phyloP scores from a whole-genome alignment of 768 basidiomycete genomes.

The Leccinum incarnatum region DNA sequence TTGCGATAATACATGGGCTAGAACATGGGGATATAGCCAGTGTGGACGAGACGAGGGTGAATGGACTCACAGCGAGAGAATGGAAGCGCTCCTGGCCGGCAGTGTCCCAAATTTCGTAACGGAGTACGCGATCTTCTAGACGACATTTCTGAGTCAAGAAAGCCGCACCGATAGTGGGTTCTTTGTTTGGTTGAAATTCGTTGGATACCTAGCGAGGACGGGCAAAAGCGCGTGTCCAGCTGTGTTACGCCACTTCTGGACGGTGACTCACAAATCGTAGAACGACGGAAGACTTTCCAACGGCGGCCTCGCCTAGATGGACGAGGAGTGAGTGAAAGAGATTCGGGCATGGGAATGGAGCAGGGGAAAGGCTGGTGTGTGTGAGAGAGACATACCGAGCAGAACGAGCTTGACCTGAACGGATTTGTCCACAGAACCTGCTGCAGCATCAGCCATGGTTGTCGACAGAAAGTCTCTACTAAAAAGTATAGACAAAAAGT shows the following conservation, averaged over 20 bases:
- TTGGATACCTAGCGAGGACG: slow-evolving; percentile 70
- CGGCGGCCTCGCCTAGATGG: slow-evolving; percentile 89
- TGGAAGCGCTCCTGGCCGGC: slow-evolving; percentile 97
- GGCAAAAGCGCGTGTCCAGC: not conserved
- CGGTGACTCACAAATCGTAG: slow-evolving; percentile 79
- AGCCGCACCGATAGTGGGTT: slow-evolving; percentile 96
- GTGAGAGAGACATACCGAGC: slow-evolving; percentile 58
- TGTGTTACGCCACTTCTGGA: slow-evolving; percentile 9
- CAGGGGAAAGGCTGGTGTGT: not conserved
- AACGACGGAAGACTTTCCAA: slow-evolving; percentile 98
- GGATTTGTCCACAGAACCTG: slow-evolving; percentile 79
- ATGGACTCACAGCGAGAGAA: slow-evolving; percentile 77
- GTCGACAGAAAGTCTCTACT: slow-evolving; percentile 7
- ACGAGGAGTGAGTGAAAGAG: not conserved
- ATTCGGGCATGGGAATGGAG: not conserved
- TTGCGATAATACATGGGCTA: slow-evolving; percentile 99
- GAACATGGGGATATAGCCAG: slow-evolving; percentile 5
- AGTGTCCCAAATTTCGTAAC: slow-evolving; percentile 98
- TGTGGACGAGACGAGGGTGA: slow-evolving; percentile 1
- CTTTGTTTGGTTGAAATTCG: slow-evolving; percentile 98
- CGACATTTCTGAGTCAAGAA: slow-evolving; percentile 95
- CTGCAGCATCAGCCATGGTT: slow-evolving; percentile 71
- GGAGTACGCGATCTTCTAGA: slow-evolving; percentile 87
- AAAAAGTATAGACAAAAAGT: slow-evolving; percentile 1
- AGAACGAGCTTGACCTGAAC: slow-evolving; percentile 98